Evolutionary conservation across 2,329 filamentous ascomycete species (phyloP), one percentile per base, ranked within the genome.

Genomic region (Rachicladosporium sp.): DNA sequence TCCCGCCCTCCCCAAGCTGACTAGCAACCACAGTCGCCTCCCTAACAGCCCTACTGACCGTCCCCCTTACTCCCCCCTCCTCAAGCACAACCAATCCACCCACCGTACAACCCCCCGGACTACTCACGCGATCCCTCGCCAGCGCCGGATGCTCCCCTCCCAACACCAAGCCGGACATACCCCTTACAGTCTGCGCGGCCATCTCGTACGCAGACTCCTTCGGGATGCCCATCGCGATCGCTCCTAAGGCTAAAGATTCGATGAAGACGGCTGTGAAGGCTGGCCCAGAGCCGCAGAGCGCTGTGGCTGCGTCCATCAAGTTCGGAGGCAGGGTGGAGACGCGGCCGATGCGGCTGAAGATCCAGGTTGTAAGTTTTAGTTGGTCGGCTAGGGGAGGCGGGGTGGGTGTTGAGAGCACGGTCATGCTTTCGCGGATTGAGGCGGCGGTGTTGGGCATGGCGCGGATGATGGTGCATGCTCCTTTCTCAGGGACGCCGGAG

Each of bases 371-470:
- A 8, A 88, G 69, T 11, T 53, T 43, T 54, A 72, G 65, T 23
- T 70, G 69, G 11, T 67, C 61, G 1, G 67, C 55, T 4, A 71
- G 66, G 10, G 84, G 65, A 3, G 77, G 70, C 6, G 78, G 74
- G 6, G 65, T 67, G 5, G 71, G 68, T 1, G 71, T 76, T 35
- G 76, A 78, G 49, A 93, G 80, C 39, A 91, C 68, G 6, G 67
- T 89, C 82, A 91, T 91, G 50, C 75, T 80, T 61, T 93, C 80
- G 35, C 83, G 67, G 42, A 93, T 80, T 36, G 83, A 71, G 19
- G 79, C 78, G 8, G 85, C 84, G 0, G 82, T 88, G 65, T 93
- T 93, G 50, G 85, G 85, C 75, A 93, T 86, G 40, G 81, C 84
- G 27, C 85, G 72, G 4, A 93, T 78, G 33, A 91, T 70, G 32